Base-by-base conservation (phyloP, 495 filamentous ascomycete genomes). In the Hyaloscypha finlandica region DNA sequence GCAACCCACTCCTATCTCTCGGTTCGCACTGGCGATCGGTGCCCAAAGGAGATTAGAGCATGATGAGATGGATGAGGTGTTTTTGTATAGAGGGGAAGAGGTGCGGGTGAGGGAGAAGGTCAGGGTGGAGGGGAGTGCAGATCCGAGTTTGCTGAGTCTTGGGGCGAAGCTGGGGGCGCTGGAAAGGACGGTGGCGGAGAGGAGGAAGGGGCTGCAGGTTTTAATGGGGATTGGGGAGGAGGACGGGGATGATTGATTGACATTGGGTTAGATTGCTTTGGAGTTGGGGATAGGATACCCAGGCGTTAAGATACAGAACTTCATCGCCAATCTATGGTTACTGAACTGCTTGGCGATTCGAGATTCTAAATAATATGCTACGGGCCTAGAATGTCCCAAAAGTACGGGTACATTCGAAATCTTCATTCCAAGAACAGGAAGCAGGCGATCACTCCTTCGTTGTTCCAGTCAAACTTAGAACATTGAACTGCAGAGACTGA, bases 41-140 rank as follows among this genome's bases (percentile, higher is more conserved):
- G 89, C 73, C 42, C 82, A 71, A 73, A 85, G 85, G 59, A 83
- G 81, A 22, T 88, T 84, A 25, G 88, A 86, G 66, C 92, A 97
- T 77, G 93, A 97, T 77, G 93, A 97, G 78, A 84, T 85, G 11
- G 89, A 92, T 51, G 81, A 86, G 29, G 80, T 90, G 0, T 97
- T 96, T 74, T 76, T 70, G 4, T 90, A 84, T 76, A 77, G 64
- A 30, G 72, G 68, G 48, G 76, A 78, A 20, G 90, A 94, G 55
- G 94, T 97, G 0, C 87, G 83, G 53, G 96, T 99, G 22, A 88
- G 85, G 68, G 95, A 98, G 72, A 97, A 97, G 76, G 85, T 99
- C 11, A 84, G 87, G 33, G 92, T 98, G 6, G 95, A 97, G 79
- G 94, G 88, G 64, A 64, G 65, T 45, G 91, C 93, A 63, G 95